Evolutionary conservation across 75 land plant genomes (phyloP).

Genomic region (Picea sitchensis): DNA sequence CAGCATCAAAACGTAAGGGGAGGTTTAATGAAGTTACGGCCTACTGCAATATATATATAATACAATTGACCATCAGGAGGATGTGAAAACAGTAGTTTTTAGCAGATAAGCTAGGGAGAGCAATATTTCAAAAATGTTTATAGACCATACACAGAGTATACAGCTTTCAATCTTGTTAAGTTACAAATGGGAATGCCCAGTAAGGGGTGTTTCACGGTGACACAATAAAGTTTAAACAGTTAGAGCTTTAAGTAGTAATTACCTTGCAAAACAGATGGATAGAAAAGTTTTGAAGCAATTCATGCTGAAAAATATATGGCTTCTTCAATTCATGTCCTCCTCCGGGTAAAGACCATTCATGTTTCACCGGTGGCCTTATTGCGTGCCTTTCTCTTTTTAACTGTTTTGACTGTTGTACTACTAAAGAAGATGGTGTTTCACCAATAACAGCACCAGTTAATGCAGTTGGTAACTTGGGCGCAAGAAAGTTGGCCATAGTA

Average conservation of each 20-base stretch:
- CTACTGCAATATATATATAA: too few species aligned
- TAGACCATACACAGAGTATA: too few species aligned
- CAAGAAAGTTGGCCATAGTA: constrained; percentile 76
- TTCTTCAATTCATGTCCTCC: constrained; percentile 23
- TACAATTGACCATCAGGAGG: too few species aligned
- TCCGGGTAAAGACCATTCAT: constrained; percentile 90
- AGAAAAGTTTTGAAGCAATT: constrained; percentile 93
- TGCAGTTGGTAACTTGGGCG: constrained; percentile 67
- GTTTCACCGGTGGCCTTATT: constrained; percentile 88
- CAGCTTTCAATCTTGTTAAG: too few species aligned
- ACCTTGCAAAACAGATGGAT: constrained; percentile 99
- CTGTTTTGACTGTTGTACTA: constrained; percentile 28
- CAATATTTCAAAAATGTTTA: background rate
- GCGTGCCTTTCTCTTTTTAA: constrained; percentile 75
- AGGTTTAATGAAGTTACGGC: too few species aligned
- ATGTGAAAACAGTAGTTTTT: background rate
- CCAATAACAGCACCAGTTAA: constrained; percentile 42
- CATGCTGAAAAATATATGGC: constrained; percentile 97
- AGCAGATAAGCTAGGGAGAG: background rate
- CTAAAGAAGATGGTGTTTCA: constrained; percentile 37
- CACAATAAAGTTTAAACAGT: background rate
- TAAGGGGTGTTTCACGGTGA: background rate
- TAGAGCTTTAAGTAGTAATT: background rate
- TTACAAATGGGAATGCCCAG: background rate
- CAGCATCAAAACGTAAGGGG: too few species aligned